Evolutionary conservation across 352 stramenopile genomes (phyloP).

Genomic region (Phytophthora syringae): DNA sequence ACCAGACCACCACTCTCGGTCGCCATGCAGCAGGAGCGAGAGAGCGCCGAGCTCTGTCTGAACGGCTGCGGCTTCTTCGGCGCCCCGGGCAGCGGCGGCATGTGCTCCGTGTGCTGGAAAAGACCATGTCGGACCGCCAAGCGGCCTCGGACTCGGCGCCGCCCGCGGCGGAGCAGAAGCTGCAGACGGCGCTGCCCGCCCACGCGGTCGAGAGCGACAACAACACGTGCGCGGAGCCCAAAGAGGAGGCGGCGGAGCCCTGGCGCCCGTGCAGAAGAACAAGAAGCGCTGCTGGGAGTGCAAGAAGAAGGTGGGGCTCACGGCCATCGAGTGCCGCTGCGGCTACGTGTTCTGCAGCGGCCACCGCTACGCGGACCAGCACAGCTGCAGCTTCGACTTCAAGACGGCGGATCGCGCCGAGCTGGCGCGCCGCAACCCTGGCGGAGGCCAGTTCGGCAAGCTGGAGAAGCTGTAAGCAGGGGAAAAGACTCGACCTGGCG

Average conservation of each 20-base stretch:
- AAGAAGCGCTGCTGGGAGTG: constrained; percentile 92
- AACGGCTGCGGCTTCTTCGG: constrained; percentile 87
- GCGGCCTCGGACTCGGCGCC: constrained; percentile 36
- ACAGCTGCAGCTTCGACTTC: constrained; percentile 89
- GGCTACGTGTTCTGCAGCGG: constrained; percentile 88
- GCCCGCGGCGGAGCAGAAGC: constrained; percentile 17
- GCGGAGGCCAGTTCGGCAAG: constrained; percentile 86
- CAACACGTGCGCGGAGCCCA: constrained; percentile 8
- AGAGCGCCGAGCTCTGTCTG: constrained; percentile 73
- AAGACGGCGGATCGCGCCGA: constrained; percentile 78
- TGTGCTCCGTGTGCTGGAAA: constrained; percentile 90
- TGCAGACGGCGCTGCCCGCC: constrained; percentile 8
- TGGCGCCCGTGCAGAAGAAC: constrained; percentile 86
- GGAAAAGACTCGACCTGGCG: too few relatives aligned
- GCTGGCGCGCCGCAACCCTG: constrained; percentile 80
- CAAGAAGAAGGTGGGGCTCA: constrained; percentile 92
- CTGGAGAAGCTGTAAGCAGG: constrained; percentile 79
- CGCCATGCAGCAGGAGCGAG: constrained; percentile 83
- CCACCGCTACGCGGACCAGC: constrained; percentile 90
- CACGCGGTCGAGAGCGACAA: constrained; percentile 20
- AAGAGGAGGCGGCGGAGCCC: constrained; percentile 26
- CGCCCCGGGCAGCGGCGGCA: constrained; percentile 66
- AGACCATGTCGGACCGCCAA: constrained; percentile 80
- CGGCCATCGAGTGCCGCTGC: constrained; percentile 90
- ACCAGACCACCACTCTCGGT: background rate